Evolutionary conservation across 1,139 yeast species (phyloP).

Genomic region (Pichia sp.): DNA sequence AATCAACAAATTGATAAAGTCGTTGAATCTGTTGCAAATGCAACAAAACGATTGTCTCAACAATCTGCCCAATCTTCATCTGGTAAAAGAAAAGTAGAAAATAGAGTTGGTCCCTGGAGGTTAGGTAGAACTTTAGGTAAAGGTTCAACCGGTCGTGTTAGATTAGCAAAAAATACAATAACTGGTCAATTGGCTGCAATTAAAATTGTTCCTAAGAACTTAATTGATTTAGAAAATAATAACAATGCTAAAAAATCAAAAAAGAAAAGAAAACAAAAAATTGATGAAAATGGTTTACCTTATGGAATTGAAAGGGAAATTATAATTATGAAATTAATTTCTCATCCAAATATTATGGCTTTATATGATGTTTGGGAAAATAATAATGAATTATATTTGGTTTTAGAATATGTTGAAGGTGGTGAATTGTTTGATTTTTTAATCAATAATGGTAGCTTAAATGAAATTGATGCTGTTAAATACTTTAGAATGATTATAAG

Average conservation of each 20-base stretch:
- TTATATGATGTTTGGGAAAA: conserved; percentile 84
- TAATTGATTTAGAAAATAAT: conserved; percentile 13
- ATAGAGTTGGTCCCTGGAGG: conserved; percentile 73
- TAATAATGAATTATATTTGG: conserved; percentile 64
- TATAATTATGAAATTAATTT: conserved; percentile 71
- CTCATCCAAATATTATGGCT: conserved; percentile 71
- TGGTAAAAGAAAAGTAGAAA: conserved; percentile 49
- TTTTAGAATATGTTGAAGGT: conserved; percentile 76
- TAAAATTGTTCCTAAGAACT: conserved; percentile 66
- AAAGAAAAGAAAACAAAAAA: conserved; percentile 11
- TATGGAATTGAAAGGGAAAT: conserved; percentile 82
- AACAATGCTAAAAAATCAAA: background rate
- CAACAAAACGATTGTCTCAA: conserved; percentile 52
- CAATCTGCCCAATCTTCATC: conserved; percentile 41
- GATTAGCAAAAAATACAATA: conserved; percentile 60
- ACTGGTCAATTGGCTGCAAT: conserved; percentile 79
- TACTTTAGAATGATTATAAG: conserved; percentile 69
- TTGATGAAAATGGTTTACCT: conserved; percentile 42
- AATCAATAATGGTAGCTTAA: conserved; percentile 75
- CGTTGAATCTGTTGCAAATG: conserved; percentile 45
- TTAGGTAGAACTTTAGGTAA: conserved; percentile 73
- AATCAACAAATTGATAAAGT: conserved; percentile 30
- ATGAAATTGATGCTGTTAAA: conserved; percentile 66
- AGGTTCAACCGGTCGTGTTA: conserved; percentile 78
- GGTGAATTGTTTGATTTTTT: conserved; percentile 74